Conservation (phyloP, 1,284 basidiomycete species). For the Trametes versicolor region DNA sequence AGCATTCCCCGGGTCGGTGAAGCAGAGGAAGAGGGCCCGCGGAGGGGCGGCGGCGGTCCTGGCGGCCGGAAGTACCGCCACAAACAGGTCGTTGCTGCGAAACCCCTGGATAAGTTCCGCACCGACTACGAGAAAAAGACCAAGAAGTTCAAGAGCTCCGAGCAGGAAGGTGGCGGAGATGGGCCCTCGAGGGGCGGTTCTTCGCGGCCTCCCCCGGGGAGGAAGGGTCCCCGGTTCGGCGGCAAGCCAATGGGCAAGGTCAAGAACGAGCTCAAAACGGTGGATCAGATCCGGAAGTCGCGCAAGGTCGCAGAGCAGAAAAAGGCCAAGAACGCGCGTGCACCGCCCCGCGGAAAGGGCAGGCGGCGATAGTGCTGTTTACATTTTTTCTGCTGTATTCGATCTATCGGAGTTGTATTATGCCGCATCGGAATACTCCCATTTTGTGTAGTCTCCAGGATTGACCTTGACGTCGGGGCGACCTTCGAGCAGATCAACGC, state of each 20-base stretch:
- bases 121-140: conserved; percentile 78
- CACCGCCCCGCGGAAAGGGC: conserved; percentile 55
- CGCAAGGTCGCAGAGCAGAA: conserved; percentile 70
- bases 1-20: conserved; percentile 87
- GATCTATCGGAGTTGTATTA: conserved; percentile 16
- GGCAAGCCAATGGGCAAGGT: conserved; percentile 70
- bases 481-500: conserved; percentile 76
- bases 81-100: conserved; percentile 65
- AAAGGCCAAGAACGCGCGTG: conserved; percentile 81
- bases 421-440: conserved; percentile 59
- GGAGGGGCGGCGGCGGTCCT: conserved; percentile 43
- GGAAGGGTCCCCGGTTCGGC: conserved; percentile 54
- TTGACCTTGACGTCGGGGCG: conserved; percentile 55
- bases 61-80: conserved; percentile 75
- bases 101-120: conserved; percentile 76
- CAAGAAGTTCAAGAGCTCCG: conserved; percentile 68
- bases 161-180: conserved; percentile 41
- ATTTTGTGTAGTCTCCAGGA: conserved; percentile 72
- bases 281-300: conserved; percentile 84
- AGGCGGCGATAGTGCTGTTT: conserved; percentile 50
- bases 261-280: conserved; percentile 84
- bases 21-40: conserved; percentile 61
- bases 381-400: conserved; percentile 9
- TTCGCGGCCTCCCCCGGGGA: conserved; percentile 38
- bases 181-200: conserved; percentile 34